These are phyloP conservation scores for Verticillium albo-atrum DNA, from an alignment of 2,329 filamentous ascomycete species.

Conservation along the genomic window DNA sequence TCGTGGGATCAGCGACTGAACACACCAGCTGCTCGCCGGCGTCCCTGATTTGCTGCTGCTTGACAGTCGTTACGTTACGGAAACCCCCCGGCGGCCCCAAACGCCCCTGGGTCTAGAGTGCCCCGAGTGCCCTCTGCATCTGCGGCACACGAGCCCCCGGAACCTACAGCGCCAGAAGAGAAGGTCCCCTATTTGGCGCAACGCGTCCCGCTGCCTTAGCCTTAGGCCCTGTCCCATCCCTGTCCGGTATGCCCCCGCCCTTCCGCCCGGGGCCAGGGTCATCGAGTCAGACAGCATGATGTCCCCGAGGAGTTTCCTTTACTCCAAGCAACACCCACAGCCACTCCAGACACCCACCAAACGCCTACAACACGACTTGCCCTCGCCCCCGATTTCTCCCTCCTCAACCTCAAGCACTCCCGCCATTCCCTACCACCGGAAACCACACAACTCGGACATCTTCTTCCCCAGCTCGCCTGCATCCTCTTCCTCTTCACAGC, in stretches of 20 bases:
- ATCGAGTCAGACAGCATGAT: conserved; percentile 9
- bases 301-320: conserved; percentile 16
- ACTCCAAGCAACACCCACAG: conserved; percentile 14
- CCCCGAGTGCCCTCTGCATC: background rate
- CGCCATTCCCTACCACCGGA: conserved; percentile 2
- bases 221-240: background rate
- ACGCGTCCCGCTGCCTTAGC: background rate
- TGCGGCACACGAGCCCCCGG: background rate
- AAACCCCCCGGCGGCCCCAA: background rate
- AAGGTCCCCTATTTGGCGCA: background rate
- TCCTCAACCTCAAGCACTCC: conserved; percentile 1
- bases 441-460: conserved; percentile 4
- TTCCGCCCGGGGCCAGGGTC: background rate
- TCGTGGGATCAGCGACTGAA: background rate
- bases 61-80: background rate
- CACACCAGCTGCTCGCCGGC: background rate
- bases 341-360: background rate
- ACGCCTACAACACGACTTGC: conserved; percentile 4
- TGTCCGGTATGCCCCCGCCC: background rate
- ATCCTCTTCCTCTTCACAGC: conserved; percentile 10
- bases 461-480: conserved; percentile 2
- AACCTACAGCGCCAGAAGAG: background rate
- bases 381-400: conserved; percentile 1
- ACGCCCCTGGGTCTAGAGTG: background rate
- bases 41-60: background rate